Evolutionary conservation across 768 basidiomycete species (phyloP).

Genomic region (Mycena galericulata): DNA sequence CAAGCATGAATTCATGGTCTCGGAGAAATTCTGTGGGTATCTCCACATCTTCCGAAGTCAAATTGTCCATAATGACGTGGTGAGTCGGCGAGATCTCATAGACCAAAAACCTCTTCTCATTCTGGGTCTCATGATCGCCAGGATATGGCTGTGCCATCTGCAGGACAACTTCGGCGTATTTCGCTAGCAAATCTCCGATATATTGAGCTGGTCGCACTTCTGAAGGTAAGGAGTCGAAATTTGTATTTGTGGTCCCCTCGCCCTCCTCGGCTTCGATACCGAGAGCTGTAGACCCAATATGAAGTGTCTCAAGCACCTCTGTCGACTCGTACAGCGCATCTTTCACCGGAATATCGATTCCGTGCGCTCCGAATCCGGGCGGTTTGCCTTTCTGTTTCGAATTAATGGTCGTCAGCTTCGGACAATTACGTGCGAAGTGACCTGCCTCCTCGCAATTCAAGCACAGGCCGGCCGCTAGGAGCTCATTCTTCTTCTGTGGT

Average conservation of each 20-base stretch:
- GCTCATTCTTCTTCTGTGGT: constrained; percentile 5
- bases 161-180: too few relatives aligned
- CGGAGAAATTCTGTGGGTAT: neutral
- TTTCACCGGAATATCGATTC: neutral
- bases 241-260: neutral
- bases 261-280: neutral
- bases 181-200: neutral
- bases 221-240: neutral
- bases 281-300: neutral
- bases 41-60: neutral
- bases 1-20: neutral
- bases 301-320: neutral
- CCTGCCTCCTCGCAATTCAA: constrained; percentile 3
- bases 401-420: neutral
- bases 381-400: constrained; percentile 6
- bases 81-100: neutral
- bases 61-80: constrained; percentile 1
- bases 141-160: too few relatives aligned
- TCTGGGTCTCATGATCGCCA: too few relatives aligned
- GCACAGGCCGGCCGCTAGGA: constrained; percentile 3
- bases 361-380: neutral
- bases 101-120: too few relatives aligned
- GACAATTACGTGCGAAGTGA: constrained; percentile 4
- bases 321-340: neutral
- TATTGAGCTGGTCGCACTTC: neutral